phyloP scores from a whole-genome alignment of 768 basidiomycete genomes.

The Infundibulicybe gibba region DNA sequence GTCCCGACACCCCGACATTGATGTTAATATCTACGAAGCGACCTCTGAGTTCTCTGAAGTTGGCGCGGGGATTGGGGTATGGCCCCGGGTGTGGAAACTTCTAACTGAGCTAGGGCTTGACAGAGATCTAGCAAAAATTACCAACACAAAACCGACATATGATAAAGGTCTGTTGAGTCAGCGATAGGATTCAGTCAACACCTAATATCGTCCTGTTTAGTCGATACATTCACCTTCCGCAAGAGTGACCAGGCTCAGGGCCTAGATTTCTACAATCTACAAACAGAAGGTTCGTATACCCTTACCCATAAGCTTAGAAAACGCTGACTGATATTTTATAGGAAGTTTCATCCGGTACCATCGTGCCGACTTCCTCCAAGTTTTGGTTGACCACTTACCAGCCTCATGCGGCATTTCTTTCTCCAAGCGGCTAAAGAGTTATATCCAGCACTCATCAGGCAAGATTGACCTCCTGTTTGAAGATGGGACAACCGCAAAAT shows the following conservation, averaged over 20 bases:
- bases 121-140: conserved; percentile 23
- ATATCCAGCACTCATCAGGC: conserved; percentile 21
- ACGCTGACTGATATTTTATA: conserved; percentile 2
- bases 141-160: conserved; percentile 18
- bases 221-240: conserved; percentile 18
- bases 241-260: conserved; percentile 18
- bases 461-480: conserved; percentile 33
- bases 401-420: conserved; percentile 29
- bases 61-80: conserved; percentile 44
- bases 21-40: conserved; percentile 42
- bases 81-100: conserved; percentile 37
- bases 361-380: conserved; percentile 46
- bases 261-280: conserved; percentile 16
- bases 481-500: conserved; percentile 41
- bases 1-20: conserved; percentile 28
- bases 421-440: conserved; percentile 39
- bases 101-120: conserved; percentile 34
- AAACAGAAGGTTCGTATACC: conserved; percentile 12
- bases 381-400: conserved; percentile 41
- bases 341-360: conserved; percentile 31
- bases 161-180: conserved; percentile 10
- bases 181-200: neutral
- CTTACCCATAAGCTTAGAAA: no score
- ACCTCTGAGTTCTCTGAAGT: conserved; percentile 34
- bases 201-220: conserved; percentile 3